Conservation (phyloP, 805 yeast genomes). For the Cyberlindnera subsufficiens region DNA sequence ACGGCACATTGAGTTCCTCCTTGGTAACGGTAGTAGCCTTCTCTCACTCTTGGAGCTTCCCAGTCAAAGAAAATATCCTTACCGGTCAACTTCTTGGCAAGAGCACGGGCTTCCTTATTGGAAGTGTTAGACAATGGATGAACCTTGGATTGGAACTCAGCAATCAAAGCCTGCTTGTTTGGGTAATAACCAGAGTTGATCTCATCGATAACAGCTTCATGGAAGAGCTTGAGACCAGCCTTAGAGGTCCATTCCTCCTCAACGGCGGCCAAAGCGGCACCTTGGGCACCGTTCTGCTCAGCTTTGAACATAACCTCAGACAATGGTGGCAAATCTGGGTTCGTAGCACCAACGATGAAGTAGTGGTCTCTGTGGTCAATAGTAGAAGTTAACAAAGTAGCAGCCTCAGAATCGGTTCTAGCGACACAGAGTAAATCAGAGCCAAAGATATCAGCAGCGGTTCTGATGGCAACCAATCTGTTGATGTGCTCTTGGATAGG, state of each 20-base stretch:
- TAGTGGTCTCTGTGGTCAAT: slow-evolving; percentile 94
- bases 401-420: slow-evolving; percentile 97
- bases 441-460: slow-evolving; percentile 91
- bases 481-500: slow-evolving; percentile 97
- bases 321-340: slow-evolving; percentile 70
- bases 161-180: slow-evolving; percentile 58
- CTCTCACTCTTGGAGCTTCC: slow-evolving; percentile 93
- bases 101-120: slow-evolving; percentile 68
- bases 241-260: slow-evolving; percentile 78
- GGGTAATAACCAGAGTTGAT: slow-evolving; percentile 55
- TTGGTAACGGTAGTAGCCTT: slow-evolving; percentile 91
- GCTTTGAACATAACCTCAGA: slow-evolving; percentile 78
- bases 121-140: slow-evolving; percentile 74
- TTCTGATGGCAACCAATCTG: slow-evolving; percentile 88
- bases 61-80: slow-evolving; percentile 85
- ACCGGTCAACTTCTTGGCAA: slow-evolving; percentile 74
- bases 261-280: slow-evolving; percentile 61
- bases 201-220: slow-evolving; percentile 85
- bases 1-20: slow-evolving; percentile 98
- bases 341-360: slow-evolving; percentile 86
- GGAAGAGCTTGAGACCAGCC: slow-evolving; percentile 84
- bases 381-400: slow-evolving; percentile 88
- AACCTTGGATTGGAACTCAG: slow-evolving; percentile 60
- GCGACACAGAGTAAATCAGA: slow-evolving; percentile 84
- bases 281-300: slow-evolving; percentile 66